Percentiles rank a stretch among this genome's conserved stretches.
Conservation (phyloP, 371 early-diverging fungal species). For the Zychaea mexicana region DNA sequence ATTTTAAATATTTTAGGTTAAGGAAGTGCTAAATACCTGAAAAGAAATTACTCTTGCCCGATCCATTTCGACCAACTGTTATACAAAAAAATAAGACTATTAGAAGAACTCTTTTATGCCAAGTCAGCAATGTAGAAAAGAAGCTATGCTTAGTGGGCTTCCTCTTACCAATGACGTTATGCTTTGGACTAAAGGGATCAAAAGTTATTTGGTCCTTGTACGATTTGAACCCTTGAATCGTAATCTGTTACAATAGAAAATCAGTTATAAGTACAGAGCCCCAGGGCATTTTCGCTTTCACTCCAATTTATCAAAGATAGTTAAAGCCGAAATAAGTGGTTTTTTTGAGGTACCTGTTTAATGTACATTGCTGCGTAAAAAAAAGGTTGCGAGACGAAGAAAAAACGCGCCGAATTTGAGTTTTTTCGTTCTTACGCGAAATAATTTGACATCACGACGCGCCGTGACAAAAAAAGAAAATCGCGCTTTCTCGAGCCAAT, state of each 20-base stretch:
- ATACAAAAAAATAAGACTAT: constrained; percentile 3
- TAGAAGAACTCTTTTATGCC: too few species aligned
- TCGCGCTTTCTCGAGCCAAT: too few species aligned
- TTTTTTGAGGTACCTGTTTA: background rate
- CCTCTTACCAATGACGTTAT: constrained; percentile 91
- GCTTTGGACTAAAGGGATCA: constrained; percentile 90
- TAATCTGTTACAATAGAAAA: constrained; percentile 63
- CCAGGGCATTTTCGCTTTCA: too few species aligned
- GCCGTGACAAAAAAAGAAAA: too few species aligned
- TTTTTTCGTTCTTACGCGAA: too few species aligned
- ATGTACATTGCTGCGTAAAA: constrained; percentile 7
- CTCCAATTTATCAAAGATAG: background rate
- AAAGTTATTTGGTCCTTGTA: constrained; percentile 95
- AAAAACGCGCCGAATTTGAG: too few species aligned
- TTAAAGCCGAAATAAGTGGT: background rate
- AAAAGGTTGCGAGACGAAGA: too few species aligned
- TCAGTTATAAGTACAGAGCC: too few species aligned
- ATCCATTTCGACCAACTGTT: constrained; percentile 99
- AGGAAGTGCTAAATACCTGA: constrained; percentile 75
- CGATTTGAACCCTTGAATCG: constrained; percentile 98
- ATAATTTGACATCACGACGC: too few species aligned
- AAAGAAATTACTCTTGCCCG: constrained; percentile 99
- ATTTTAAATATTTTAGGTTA: background rate
- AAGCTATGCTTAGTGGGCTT: background rate
- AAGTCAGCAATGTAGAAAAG: background rate